Base-by-base conservation (phyloP, 169 alveolate species). In the Eimeria maxima region DNA sequence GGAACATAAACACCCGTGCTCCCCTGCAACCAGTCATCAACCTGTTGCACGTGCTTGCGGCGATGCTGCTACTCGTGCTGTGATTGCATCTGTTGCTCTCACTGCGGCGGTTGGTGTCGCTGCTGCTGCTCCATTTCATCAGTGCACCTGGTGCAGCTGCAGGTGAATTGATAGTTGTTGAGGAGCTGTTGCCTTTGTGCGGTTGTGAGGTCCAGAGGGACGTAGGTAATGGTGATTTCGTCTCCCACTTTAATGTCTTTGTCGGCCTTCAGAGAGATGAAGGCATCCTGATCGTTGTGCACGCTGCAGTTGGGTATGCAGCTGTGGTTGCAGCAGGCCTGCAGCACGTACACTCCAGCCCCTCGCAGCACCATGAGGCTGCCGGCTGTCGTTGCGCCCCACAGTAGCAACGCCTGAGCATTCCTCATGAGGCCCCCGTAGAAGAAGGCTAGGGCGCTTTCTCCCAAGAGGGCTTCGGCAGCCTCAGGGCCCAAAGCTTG, bases 251-350 rank as follows among this genome's bases (percentile, higher is more conserved):
- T 44, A 50, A 95, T 95, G 45, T 95, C 95, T 80, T 90, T 90
- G n/a, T 73, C 94, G 11, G 97, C 78, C 27, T 60, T 73, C 13
- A 96, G 57, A 60, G 86, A 14, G 47, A 96, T 92, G 47, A 95
- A 71, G 7, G 94, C 90, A 81, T 95, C 97, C 38, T 65, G 87
- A 10, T 53, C 74, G 22, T 93, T 45, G 33, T 88, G 69, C 8
- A 95, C 96, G 73, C 69, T 60, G 87, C 97, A 96, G 65, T 95
- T 96, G 38, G 97, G 97, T 50, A 50, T 91, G 91, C 97, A 96
- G 88, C 97, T 96, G 96, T 96, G 97, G 60, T 96, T 96, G 84
- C 94, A 96, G 87, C 97, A 96, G 18, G 97, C 88, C 83, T 96
- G 97, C 76, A 96, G 93, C 71, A 90, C 76, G 76, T 95, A 96